Base-by-base conservation (phyloP, 495 filamentous ascomycete species). In the Neurospora sp. region DNA sequence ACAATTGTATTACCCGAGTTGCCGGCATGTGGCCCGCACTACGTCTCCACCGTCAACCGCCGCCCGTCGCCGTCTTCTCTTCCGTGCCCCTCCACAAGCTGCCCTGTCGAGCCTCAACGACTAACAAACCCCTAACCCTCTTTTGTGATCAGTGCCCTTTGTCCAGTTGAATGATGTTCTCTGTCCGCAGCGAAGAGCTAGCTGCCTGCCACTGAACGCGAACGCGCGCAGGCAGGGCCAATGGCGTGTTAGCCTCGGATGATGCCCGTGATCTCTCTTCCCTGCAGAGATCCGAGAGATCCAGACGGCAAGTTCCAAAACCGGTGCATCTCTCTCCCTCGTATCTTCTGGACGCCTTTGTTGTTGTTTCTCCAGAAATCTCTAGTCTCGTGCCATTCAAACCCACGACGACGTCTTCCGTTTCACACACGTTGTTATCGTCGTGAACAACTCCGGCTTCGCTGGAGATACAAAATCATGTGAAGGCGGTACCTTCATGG, bases 1-100 rank as follows among this genome's bases (percentile, higher is more conserved):
- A 16, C 4, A 16, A 69, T 66, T 66, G 72, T 59, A 78, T 81
- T 78, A 81, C 75, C 78, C 79, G 79, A 79, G 76, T 79, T 81
- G 76, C 79, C 79, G 78, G 77, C 73, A 71, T 66, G 27, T 71
- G 69, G 75, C 70, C 74, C 75, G 73, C 76, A 72, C 40, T 38
- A 66, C 27, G 14, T 66, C 54, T 35, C 54, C 54, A 66, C 54
- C 27, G 6, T 66, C 54, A 66, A 35, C 54, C 54, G 54, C 54
- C 27, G 54, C 27, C 27, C 23, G 54, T 35, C 54, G 54, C 27
- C 54, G 54, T 66, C 48, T 59, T 23, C 48, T 59, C 48, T 59
- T 59, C 48, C 48, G 27, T 31, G 23, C 54, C 54, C 54, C 54
- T 35, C 54, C 54, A 35, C 27, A 35, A 8, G 10, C 5, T 27